These are phyloP conservation scores for Tolypocladium endophyticum DNA, from an alignment of 2,329 filamentous ascomycete genomes.

Conservation along the genomic window DNA sequence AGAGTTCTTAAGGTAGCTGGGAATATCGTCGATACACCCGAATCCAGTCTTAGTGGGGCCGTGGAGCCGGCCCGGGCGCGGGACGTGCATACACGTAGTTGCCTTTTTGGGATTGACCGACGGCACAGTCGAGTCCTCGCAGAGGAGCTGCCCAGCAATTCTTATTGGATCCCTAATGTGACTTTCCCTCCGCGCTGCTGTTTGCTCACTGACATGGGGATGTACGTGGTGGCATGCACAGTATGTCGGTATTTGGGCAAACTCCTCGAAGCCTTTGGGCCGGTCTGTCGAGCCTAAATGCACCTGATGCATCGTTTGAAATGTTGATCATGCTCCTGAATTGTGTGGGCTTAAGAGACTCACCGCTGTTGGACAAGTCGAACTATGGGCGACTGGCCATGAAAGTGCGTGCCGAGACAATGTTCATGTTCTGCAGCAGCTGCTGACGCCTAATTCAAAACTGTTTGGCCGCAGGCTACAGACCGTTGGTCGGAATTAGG, in stretches of 20 bases:
- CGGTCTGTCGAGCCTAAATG: too few species aligned
- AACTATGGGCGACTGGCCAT: background rate
- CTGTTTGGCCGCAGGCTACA: too few species aligned
- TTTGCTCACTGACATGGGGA: background rate
- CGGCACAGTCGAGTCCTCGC: background rate
- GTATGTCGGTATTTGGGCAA: too few species aligned
- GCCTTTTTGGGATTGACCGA: slow-evolving; percentile 6
- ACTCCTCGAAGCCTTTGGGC: too few species aligned
- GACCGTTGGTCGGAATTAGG: too few species aligned
- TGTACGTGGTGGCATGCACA: too few species aligned
- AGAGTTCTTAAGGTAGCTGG: too few species aligned
- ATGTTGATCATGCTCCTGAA: too few species aligned
- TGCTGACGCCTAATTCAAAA: background rate
- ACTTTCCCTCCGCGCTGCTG: background rate
- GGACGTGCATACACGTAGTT: slow-evolving; percentile 13
- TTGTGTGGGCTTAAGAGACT: too few species aligned
- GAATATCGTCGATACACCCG: background rate
- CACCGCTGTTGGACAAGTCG: background rate
- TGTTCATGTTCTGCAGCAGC: background rate
- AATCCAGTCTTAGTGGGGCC: background rate
- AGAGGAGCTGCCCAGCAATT: background rate
- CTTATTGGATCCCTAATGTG: background rate
- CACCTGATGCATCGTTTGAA: too few species aligned
- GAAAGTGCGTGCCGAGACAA: background rate
- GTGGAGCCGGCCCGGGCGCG: background rate